These are phyloP conservation scores for Crucibulum laeve DNA, from an alignment of 768 basidiomycete species.

Conservation along the genomic window DNA sequence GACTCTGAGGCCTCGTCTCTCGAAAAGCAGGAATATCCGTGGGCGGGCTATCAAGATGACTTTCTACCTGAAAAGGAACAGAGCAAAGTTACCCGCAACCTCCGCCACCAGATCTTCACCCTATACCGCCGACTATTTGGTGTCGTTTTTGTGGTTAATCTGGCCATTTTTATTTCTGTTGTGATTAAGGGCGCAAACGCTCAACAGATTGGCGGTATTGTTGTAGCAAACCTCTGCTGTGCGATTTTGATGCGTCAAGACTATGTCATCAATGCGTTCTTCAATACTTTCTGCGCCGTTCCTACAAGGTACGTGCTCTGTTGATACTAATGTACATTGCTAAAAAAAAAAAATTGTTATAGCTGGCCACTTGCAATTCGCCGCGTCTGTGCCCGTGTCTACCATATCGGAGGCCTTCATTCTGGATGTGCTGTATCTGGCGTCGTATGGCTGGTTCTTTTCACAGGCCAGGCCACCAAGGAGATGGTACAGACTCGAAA, in stretches of 20 bases:
- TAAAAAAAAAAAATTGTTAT: constrained; percentile 4
- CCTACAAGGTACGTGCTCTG: constrained; percentile 39
- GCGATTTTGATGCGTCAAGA: constrained; percentile 49
- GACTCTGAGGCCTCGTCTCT: constrained; percentile 20
- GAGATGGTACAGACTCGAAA: constrained; percentile 34
- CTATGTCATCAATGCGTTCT: constrained; percentile 57
- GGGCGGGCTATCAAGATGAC: constrained; percentile 52
- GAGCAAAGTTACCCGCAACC: constrained; percentile 41
- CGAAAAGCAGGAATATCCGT: constrained; percentile 33
- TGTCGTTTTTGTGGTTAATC: constrained; percentile 51
- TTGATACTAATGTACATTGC: not conserved
- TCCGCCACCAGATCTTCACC: constrained; percentile 51
- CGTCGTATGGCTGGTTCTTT: constrained; percentile 46
- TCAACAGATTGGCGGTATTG: constrained; percentile 32
- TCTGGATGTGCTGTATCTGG: constrained; percentile 55
- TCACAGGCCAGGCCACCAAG: constrained; percentile 46
- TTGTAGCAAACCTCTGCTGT: constrained; percentile 43
- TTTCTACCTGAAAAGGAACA: constrained; percentile 46
- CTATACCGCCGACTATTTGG: constrained; percentile 59
- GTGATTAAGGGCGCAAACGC: constrained; percentile 29
- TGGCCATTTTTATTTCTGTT: constrained; percentile 44
- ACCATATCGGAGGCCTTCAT: constrained; percentile 58
- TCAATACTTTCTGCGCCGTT: constrained; percentile 45
- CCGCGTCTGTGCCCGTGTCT: constrained; percentile 49
- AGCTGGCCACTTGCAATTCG: constrained; percentile 56